Base-by-base conservation (phyloP, 139 green algal species). In the Pycnococcus provasolii region DNA sequence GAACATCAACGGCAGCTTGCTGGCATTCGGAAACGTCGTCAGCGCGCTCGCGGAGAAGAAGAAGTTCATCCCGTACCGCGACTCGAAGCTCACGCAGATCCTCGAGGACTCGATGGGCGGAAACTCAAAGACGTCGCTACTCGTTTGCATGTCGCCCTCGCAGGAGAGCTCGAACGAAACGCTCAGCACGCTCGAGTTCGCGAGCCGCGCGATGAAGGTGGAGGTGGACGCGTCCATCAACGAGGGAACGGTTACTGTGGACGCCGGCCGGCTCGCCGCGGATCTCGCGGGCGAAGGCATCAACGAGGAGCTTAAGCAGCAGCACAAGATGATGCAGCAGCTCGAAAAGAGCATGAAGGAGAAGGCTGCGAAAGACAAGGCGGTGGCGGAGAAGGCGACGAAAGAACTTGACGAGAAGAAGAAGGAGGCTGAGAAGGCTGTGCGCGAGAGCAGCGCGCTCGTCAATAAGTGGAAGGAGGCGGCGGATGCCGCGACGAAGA, bases 31-130 rank as follows among this genome's bases (percentile, higher is more conserved):
- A 4, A 72, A 79, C 55, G 60, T 71, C 51, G 53, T 79, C 47
- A 45, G 77, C 53, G 66, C 67, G 41, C 62, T 72, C 1, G 73
- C 60, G 5, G 52, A 51, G 37, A 57, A 68, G 45, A 55, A 67
- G 53, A 66, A 57, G 41, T 73, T 80, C 64, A 68, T 84, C 26
- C 78, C 74, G 40, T 85, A 77, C 71, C 70, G 85, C 42, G 73
- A 83, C 74, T 83, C 69, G 72, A 84, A 83, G 63, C 82, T 91
- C 53, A 91, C 85, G 26, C 70, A 73, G 40, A 77, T 81, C 53
- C 75, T 81, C 54, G 54, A 81, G 58, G 64, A 72, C 42, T 73
- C 66, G 42, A 42, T 79, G 13, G 66, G 72, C n/a, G 72, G 72
- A 42, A 74, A 74, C 61, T 71, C 51, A 51, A 71, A 74, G 66